A percentile compares a stretch with the other conserved stretches of the same genome.
Evolutionary conservation across 306 rosid genomes (phyloP).

Genomic region (Begonia masoniana): DNA sequence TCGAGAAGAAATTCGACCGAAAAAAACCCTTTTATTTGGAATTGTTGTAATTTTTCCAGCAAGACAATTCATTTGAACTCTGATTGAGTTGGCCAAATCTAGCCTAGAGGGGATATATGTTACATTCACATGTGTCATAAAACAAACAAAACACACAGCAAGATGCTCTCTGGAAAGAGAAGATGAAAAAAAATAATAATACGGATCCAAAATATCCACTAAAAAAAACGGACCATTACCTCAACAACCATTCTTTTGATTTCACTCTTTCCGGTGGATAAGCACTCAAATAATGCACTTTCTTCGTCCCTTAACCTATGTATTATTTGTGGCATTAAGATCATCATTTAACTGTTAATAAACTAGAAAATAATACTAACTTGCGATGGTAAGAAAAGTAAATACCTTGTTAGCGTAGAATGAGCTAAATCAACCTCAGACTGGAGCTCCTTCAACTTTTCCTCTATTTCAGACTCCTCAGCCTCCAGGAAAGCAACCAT

Average conservation of each 20-base stretch:
- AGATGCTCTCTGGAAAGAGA: not conserved
- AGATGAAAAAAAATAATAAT: not conserved
- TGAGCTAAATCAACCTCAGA: slow-evolving; percentile 39
- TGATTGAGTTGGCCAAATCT: too few species aligned
- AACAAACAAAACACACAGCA: not conserved
- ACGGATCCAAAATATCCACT: not conserved
- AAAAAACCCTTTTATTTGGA: too few species aligned
- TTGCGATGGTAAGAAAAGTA: slow-evolving; percentile 5
- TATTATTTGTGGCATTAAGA: not conserved
- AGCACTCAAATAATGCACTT: slow-evolving; percentile 17
- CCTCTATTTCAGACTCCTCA: slow-evolving; percentile 56
- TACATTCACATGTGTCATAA: too few species aligned
- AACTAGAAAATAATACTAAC: slow-evolving; percentile 15
- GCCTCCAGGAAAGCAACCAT: slow-evolving; percentile 39
- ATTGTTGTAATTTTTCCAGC: too few species aligned
- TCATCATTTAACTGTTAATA: not conserved
- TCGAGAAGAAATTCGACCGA: too few species aligned
- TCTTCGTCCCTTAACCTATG: slow-evolving; percentile 67
- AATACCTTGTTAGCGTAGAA: slow-evolving; percentile 32
- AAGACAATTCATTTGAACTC: too few species aligned
- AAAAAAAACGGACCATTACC: slow-evolving; percentile 26
- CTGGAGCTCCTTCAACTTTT: slow-evolving; percentile 45
- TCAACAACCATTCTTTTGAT: slow-evolving; percentile 24
- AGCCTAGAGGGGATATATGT: too few species aligned
- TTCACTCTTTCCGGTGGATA: slow-evolving; percentile 20